Evolutionary conservation across 306 rosid genomes (phyloP).

Genomic region (Vigna reflexopilosa): DNA sequence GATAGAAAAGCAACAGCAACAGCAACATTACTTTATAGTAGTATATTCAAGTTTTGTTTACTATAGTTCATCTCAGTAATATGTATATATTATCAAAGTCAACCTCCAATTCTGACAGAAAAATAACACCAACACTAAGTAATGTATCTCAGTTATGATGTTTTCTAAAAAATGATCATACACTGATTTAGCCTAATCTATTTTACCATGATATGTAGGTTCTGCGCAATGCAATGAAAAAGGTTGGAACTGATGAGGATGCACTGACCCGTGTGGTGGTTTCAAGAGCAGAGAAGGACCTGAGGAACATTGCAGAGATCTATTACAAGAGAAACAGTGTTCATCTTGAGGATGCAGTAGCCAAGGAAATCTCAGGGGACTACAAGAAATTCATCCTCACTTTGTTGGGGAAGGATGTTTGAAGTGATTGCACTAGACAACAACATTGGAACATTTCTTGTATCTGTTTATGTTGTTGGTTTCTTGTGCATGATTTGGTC

Average conservation of each 20-base stretch:
- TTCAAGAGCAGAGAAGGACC: constrained; percentile 64
- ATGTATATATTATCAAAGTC: too few species aligned
- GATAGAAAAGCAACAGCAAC: too few species aligned
- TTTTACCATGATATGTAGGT: constrained; percentile 40
- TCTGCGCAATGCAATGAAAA: constrained; percentile 64
- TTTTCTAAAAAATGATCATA: neutral
- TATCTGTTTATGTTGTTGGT: constrained; percentile 18
- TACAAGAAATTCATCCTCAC: constrained; percentile 75
- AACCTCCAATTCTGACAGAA: too few species aligned
- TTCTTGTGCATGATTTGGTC: constrained; percentile 23
- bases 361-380: constrained; percentile 74
- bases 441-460: constrained; percentile 3
- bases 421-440: constrained; percentile 7
- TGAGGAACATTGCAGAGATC: constrained; percentile 65
- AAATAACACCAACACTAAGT: too few species aligned
- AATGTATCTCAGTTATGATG: neutral
- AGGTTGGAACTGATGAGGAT: constrained; percentile 67
- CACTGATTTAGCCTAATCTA: neutral
- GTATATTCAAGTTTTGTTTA: too few species aligned
- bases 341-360: constrained; percentile 70
- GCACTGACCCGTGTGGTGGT: constrained; percentile 74
- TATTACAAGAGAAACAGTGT: constrained; percentile 60
- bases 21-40: too few species aligned
- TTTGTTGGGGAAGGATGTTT: constrained; percentile 66
- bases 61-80: too few species aligned